Evolutionary conservation across 2,329 filamentous ascomycete species (phyloP), one percentile per base, ranked within the genome.

Genomic region (Acarospora socialis): DNA sequence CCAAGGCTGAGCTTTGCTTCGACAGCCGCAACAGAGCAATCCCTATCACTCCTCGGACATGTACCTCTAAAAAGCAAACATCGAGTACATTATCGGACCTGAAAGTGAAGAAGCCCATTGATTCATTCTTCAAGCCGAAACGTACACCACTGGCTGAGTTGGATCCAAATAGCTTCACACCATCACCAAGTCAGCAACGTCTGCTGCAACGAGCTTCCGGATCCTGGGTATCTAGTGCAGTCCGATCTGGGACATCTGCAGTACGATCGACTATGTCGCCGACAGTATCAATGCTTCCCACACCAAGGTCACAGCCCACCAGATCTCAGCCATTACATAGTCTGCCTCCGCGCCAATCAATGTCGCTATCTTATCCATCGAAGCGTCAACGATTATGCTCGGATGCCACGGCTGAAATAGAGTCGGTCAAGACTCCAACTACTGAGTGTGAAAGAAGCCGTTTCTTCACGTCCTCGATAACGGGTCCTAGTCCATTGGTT

Each of bases 101-200:
- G 2, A 64, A 70, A 37, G 45, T 68, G 36, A 78, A 78, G 54
- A 70, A 68, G 42, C 58, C 72, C 2, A 77, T 80, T 34, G 66
- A 70, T 30, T 61, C 64, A 2, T 80, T 76, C 52, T 80, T 80
- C 57, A 76, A 68, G 36, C 59, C 69, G 5, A 71, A 65, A 44
- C 66, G 76, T 3, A 66, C 61, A 20, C 75, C 76, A 7, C 58
- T 81, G 35, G 72, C 70, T 13, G 76, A 81, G 47, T 55, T 81
- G 14, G 73, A 79, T 47, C 69, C 72, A 1, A 81, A 81, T 46
- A 66, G 59, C 38, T 73, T 81, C 46, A 74, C 70, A 1, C 71
- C 70, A 14, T 77, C 75, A 6, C 73, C 73, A 13, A 75, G 65
- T 43, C 75, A 79, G 46, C 69, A 72, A 48, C 59, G 60, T 16